phyloP scores from a whole-genome alignment of 2,329 filamentous ascomycete species.

The Lanzia echinophila region DNA sequence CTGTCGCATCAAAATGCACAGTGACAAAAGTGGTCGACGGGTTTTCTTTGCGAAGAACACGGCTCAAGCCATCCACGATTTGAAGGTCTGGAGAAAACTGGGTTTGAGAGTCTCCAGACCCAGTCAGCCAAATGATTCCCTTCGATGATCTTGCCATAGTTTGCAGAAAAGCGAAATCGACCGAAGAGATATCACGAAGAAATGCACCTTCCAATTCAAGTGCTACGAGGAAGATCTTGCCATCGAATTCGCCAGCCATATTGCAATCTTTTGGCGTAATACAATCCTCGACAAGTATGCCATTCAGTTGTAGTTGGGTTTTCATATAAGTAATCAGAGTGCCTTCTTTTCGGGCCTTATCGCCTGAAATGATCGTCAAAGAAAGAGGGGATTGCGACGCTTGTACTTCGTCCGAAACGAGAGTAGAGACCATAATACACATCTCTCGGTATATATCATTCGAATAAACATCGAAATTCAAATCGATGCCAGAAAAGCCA shows the following conservation, averaged over 20 bases:
- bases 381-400: too few species aligned
- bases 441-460: not conserved
- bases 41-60: not conserved
- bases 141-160: not conserved
- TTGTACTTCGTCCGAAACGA: too few species aligned
- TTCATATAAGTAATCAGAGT: too few species aligned
- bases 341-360: too few species aligned
- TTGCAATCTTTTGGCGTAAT: too few species aligned
- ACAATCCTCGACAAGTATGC: too few species aligned
- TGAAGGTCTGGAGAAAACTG: not conserved
- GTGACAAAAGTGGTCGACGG: too few species aligned
- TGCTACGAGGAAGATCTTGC: not conserved
- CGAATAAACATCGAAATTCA: not conserved
- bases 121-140: not conserved
- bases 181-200: not conserved
- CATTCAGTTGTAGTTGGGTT: too few species aligned
- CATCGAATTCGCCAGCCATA: too few species aligned
- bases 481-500: not conserved
- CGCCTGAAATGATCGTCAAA: too few species aligned
- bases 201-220: not conserved
- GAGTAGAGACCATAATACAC: not conserved
- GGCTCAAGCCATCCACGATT: not conserved
- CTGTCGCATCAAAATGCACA: too few species aligned
- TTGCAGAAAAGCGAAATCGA: not conserved
- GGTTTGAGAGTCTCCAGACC: too few species aligned